phyloP scores from a whole-genome alignment of 2,329 filamentous ascomycete genomes.

The Pseudogymnoascus sp. region DNA sequence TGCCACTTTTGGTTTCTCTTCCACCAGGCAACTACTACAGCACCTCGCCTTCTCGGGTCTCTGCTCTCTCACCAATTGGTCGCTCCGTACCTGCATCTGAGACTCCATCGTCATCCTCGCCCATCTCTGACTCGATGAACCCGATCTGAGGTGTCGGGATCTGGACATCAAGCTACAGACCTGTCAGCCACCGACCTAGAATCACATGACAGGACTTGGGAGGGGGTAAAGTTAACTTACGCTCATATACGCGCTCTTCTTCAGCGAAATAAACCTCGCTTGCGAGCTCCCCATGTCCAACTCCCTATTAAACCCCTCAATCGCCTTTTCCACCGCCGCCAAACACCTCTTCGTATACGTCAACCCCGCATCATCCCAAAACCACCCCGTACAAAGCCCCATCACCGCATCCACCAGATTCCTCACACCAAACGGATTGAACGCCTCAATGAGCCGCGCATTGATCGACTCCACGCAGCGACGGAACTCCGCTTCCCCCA shows the following conservation, averaged over 20 bases:
- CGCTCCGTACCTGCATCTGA: background rate
- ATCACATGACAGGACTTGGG: background rate
- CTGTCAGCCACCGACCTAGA: background rate
- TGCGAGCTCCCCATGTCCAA: conserved; percentile 53
- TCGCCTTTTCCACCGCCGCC: conserved; percentile 66
- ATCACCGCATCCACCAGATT: conserved; percentile 76
- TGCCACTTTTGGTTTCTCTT: background rate
- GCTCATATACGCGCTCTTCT: conserved; percentile 82
- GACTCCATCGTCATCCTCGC: background rate
- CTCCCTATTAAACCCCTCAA: conserved; percentile 79
- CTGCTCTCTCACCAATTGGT: background rate
- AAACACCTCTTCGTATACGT: conserved; percentile 69
- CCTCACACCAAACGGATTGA: conserved; percentile 68
- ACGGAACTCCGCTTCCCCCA: conserved; percentile 83
- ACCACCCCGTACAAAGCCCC: conserved; percentile 80
- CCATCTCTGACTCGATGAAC: conserved; percentile 1
- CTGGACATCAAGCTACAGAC: conserved; percentile 7
- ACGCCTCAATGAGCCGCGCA: conserved; percentile 65
- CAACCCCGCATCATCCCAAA: conserved; percentile 86
- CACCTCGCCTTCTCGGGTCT: background rate
- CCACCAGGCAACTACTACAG: background rate
- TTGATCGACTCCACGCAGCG: conserved; percentile 78
- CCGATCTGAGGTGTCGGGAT: conserved; percentile 11
- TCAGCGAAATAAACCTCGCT: conserved; percentile 64
- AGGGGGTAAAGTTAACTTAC: conserved; percentile 38